Percentiles rank a stretch among this genome's conserved stretches.
phyloP scores from a whole-genome alignment of 805 yeast species.

The Schwanniomyces occidentalis region DNA sequence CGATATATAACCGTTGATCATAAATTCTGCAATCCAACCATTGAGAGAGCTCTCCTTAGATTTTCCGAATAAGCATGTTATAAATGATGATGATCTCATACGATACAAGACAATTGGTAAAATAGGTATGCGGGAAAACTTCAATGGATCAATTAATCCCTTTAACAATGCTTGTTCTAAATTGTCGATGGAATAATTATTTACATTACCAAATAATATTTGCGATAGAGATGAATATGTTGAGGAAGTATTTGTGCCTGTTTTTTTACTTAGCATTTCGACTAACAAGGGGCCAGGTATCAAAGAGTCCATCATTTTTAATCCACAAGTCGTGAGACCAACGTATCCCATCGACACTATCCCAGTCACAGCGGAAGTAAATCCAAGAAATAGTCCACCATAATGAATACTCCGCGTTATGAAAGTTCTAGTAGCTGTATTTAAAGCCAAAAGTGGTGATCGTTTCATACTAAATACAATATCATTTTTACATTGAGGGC shows the following conservation, averaged over 20 bases:
- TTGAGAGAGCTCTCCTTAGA: conserved; percentile 11
- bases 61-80: conserved; percentile 25
- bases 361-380: conserved; percentile 43
- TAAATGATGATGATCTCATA: conserved; percentile 34
- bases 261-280: conserved; percentile 19
- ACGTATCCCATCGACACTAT: conserved; percentile 39
- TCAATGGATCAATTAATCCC: conserved; percentile 36
- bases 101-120: conserved; percentile 41
- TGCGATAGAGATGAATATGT: conserved; percentile 8
- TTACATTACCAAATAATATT: conserved; percentile 11
- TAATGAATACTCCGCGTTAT: conserved; percentile 25
- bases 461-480: conserved; percentile 33
- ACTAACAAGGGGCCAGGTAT: conserved; percentile 35
- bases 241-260: conserved; percentile 3
- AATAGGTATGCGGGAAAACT: conserved; percentile 36
- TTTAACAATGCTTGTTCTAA: conserved; percentile 30
- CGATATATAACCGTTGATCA: conserved; percentile 37
- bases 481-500: conserved; percentile 43
- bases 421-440: conserved; percentile 14
- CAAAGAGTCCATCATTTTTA: conserved; percentile 36
- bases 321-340: conserved; percentile 38
- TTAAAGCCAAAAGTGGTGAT: conserved; percentile 25
- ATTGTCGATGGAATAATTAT: conserved; percentile 20
- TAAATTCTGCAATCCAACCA: conserved; percentile 32
- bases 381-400: conserved; percentile 31